These are phyloP conservation scores for Brassica rapa DNA, from an alignment of 345 rosid genomes.

Conservation along the genomic window DNA sequence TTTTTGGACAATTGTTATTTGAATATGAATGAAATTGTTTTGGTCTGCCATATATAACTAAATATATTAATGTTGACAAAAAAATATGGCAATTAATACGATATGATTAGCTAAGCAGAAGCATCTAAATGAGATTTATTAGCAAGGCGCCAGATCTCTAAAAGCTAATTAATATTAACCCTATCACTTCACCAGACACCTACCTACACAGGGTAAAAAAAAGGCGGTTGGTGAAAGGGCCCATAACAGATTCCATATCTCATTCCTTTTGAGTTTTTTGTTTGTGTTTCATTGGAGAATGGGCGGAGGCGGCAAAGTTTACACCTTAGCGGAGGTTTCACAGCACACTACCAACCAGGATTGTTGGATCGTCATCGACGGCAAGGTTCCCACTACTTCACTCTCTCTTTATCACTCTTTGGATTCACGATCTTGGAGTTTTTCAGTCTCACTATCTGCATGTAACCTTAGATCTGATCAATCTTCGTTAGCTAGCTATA, in stretches of 20 bases:
- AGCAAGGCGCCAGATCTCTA: background rate
- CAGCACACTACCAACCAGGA: conserved; percentile 64
- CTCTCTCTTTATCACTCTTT: conserved; percentile 13
- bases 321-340: conserved; percentile 72
- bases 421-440: background rate
- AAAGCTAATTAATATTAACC: background rate
- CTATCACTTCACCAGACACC: background rate
- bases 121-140: background rate
- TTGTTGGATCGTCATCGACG: conserved; percentile 89
- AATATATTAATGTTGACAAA: background rate
- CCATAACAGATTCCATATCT: background rate
- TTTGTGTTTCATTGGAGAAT: conserved; percentile 8
- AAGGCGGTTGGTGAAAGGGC: background rate
- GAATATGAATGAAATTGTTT: background rate
- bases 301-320: conserved; percentile 63
- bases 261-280: background rate
- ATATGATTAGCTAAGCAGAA: no score
- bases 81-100: no score
- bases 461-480: conserved; percentile 14
- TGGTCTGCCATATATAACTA: no score
- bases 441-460: background rate
- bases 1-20: background rate
- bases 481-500: background rate
- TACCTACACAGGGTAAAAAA: background rate
- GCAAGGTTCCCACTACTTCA: conserved; percentile 54